These are phyloP conservation scores for Exophiala oligosperma DNA, from an alignment of 2,329 filamentous ascomycete genomes.

Conservation along the genomic window DNA sequence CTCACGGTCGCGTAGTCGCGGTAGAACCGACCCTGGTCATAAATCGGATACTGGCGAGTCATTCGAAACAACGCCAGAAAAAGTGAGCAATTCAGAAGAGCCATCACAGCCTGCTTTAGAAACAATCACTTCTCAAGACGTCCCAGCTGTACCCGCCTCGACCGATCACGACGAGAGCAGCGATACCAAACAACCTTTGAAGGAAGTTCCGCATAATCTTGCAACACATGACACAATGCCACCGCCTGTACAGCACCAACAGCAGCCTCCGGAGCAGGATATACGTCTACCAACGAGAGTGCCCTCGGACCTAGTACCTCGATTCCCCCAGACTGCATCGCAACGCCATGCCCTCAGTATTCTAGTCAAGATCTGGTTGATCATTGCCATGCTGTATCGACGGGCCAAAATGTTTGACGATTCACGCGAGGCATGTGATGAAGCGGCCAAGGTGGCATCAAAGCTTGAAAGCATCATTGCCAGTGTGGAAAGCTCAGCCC, in stretches of 20 bases:
- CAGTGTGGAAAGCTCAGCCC: constrained; percentile 62
- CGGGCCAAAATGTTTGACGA: constrained; percentile 79
- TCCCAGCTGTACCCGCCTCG: constrained; percentile 15
- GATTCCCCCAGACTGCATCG: constrained; percentile 52
- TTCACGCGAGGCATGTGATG: constrained; percentile 73
- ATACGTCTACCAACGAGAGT: constrained; percentile 38
- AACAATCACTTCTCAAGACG: constrained; percentile 27
- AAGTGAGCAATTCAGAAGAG: not conserved
- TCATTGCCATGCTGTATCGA: constrained; percentile 85
- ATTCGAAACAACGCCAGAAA: constrained; percentile 18
- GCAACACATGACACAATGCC: constrained; percentile 35
- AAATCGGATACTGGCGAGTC: constrained; percentile 13
- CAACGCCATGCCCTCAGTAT: constrained; percentile 58
- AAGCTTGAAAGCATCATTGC: constrained; percentile 67
- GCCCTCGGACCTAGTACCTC: constrained; percentile 39
- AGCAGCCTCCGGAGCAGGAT: constrained; percentile 47
- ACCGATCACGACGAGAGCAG: constrained; percentile 15
- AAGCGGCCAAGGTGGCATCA: constrained; percentile 76
- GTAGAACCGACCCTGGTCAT: constrained; percentile 10
- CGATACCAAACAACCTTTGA: constrained; percentile 20
- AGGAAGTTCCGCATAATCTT: constrained; percentile 37
- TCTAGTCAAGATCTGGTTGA: constrained; percentile 81
- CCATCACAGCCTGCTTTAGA: not conserved
- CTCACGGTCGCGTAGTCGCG: constrained; percentile 19
- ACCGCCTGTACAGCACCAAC: constrained; percentile 36